Evolutionary conservation across 441 rosid species (phyloP), one percentile per base, ranked within the genome.

Genomic region (Theobroma grandiflorum): DNA sequence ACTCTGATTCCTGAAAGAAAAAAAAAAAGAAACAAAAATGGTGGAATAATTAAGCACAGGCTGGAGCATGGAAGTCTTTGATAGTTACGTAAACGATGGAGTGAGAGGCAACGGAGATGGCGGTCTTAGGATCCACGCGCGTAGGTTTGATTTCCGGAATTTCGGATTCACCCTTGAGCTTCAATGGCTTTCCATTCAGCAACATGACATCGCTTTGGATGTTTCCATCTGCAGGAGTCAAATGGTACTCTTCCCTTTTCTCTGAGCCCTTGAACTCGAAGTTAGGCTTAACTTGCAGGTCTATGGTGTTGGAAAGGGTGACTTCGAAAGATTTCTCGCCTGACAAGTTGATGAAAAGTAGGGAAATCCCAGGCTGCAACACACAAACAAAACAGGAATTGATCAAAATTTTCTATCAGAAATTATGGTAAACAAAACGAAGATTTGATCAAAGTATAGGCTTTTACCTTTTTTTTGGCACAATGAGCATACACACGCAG

Each of bases 191-290:
- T 63, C 91, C 93, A 49, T 93, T 93, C 33, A 92, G 72, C 2
- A 90, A 82, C 20, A 90, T 68, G 12, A 86, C 91, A 66, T 88
- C 88, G 33, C 90, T 91, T 22, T 79, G 93, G 64, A 92, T 85
- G 69, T 94, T 82, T 11, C 91, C 95, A 72, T 76, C 84, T 77
- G 84, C 38, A 0, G 93, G 90, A 0, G 86, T 90, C 90, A 94
- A 80, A 78, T 91, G 95, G 68, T 88, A 92, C 84, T 92, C 94
- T 31, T 89, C 92, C 74, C 91, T 89, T 35, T 75, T 78, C 2
- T 57, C n/a, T 18, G n/a, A 4, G 40, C 76, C 75, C 8, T 63
- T 35, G 35, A 26, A 35, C 33, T 45, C 49, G 2, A 3, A 20
- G 0, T 11, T 26, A 0, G 11, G 15, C 52, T 4, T 37, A 2